Base-by-base conservation (phyloP, 1,139 yeast genomes). In the Hanseniaspora sp. region DNA sequence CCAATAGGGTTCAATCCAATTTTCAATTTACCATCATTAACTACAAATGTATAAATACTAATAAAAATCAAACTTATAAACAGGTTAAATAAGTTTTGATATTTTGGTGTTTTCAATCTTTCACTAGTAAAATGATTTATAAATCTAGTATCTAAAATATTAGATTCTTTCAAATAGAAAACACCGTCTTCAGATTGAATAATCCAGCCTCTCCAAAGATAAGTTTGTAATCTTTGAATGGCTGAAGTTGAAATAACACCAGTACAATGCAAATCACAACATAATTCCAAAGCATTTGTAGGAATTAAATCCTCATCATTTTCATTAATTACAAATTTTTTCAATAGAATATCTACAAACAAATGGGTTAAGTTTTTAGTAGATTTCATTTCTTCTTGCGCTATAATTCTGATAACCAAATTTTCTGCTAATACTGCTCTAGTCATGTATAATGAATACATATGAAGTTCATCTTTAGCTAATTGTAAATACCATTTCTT, bases 191-290 rank as follows among this genome's bases (percentile, higher is more conserved):
- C 77, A 41, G 84, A 77, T 67, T 86, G 95, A 46, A 84, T 75
- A 58, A 87, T 84, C 95, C 95, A 86, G 23, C 96, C 96, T 57
- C 90, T 72, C 96, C 96, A 87, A 54, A 87, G 69, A 95, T 95
- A 87, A 61, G 82, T 81, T 63, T 86, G 77, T 70, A 95, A 86
- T 56, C 95, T 71, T 67, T 87, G 95, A 66, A 80, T 87, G 0
- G 95, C 95, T 3, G 83, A 71, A 0, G 94, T 79, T 0, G 87
- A 81, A 62, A 87, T 85, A 18, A 86, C 82, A 18, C 76, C 74
- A 13, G 92, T 83, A 11, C 86, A 79, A 62, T 87, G 95, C 77
- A 82, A 79, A 65, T 87, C 95, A 31, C 86, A 90, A 0, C 95
- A 95, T 63, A 86, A 66, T 64, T 87, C 96, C 60, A 87, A 71